Base-by-base conservation (phyloP, 1,284 basidiomycete species). In the Sporisorium exsertum region DNA sequence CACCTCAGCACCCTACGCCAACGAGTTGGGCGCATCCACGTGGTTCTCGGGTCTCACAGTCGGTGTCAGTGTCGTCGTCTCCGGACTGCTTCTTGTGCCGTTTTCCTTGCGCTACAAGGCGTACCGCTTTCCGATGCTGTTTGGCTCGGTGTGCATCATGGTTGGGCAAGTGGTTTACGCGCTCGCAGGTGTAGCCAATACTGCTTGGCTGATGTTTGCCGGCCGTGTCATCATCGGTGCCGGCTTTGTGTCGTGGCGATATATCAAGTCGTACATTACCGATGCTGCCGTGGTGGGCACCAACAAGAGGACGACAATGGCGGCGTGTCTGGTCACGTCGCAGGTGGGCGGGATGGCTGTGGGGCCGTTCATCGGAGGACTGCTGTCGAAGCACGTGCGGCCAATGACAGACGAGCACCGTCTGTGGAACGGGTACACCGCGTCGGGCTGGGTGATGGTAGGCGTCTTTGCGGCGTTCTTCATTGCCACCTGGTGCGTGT, bases 1-100 rank as follows among this genome's bases (percentile, higher is more conserved):
- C 54, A 72, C 64, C 16, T 74, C 76, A 0, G 66, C 71, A 12
- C 58, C 59, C 0, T 74, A 74, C 46, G 72, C 76, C 49, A 72
- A 71, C 65, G 59, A 43, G 8, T 58, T 78, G 2, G 71, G 76
- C 10, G 76, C 76, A 1, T 71, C 76, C 3, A 78, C 76, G 0
- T 78, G 76, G 76, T 78, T 78, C 56, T 71, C 67, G 1, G 76
- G 76, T 40, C 68, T 78, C 29, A 71, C 72, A 26, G 73, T 78
- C 47, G 76, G 76, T 35, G 68, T 74, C 57, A 63, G 58, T 7
- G 71, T 69, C 16, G 40, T 74, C 9, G 42, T 74, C 20, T 68
- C 76, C 1, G 72, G 72, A 0, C 13, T 66, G 5, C 55, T 78
- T n/a, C 68, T 78, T 18, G 65, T 74, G 0, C 76, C 76, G 18